Percentiles rank a stretch among this genome's conserved stretches.
These are phyloP conservation scores for Gracilaria vermiculophylla DNA, from an alignment of 23 red algal species.

Conservation along the genomic window DNA sequence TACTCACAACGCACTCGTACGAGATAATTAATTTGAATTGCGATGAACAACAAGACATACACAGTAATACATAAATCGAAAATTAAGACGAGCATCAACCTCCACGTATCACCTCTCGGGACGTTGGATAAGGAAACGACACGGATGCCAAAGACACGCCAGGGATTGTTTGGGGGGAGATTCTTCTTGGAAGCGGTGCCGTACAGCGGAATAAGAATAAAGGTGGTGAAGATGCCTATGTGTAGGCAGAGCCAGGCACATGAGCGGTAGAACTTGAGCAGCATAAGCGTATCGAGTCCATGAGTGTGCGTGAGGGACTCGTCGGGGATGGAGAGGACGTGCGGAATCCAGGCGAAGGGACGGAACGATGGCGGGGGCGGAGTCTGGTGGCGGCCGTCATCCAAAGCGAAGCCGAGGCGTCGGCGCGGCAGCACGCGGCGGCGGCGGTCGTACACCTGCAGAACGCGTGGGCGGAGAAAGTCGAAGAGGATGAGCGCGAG, in stretches of 20 bases:
- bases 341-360: constrained; percentile 27
- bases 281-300: constrained; percentile 46
- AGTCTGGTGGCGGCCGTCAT: constrained; percentile 5
- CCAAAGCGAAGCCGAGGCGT: not conserved
- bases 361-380: constrained; percentile 30
- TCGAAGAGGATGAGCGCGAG: constrained; percentile 58
- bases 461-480: constrained; percentile 25
- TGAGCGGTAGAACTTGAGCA: constrained; percentile 14
- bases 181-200: constrained; percentile 60
- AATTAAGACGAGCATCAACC: constrained; percentile 25
- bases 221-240: not conserved
- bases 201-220: constrained; percentile 46
- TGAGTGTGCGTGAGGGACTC: constrained; percentile 42
- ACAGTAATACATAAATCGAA: constrained; percentile 22
- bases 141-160: constrained; percentile 31
- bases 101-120: constrained; percentile 19
- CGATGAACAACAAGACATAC: constrained; percentile 2
- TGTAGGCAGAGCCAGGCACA: not conserved
- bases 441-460: constrained; percentile 44
- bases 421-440: constrained; percentile 3
- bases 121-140: constrained; percentile 44
- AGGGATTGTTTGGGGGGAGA: constrained; percentile 12
- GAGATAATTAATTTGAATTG: constrained; percentile 1
- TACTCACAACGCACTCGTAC: constrained; percentile 39
- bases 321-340: constrained; percentile 3